Evolutionary conservation across 176 grass and related monocot genomes (phyloP), one percentile per base, ranked within the genome.

Genomic region (Carex pumila): DNA sequence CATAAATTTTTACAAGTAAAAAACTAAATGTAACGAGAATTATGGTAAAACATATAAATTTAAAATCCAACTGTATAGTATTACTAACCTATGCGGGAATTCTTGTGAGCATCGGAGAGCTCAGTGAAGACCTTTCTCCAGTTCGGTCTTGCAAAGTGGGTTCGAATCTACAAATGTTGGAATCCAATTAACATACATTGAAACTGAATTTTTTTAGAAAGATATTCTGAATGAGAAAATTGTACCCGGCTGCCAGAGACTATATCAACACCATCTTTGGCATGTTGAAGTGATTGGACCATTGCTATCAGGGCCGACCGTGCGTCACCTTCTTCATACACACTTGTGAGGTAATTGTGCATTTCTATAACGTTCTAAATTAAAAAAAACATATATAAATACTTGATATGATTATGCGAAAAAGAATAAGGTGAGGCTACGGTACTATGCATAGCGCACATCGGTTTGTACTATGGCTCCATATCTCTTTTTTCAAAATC

Each of bases 281-380:
- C 91, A 89, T 92, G 89, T 65, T 98, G 95, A 87, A 98, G 95
- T 76, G 91, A 91, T 25, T 98, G 95, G 54, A 98, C 91, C 95
- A 91, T 95, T 18, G 92, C 93, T 65, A 98, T 95, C 52, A 98
- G 79, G 31, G 95, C 89, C 7, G 95, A 98, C 86, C 93, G 89
- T 69, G 93, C 95, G 7, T 98, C 95, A 1, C 95, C 95, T 95
- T 98, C 95, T 92, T 98, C 95, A 61, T 98, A 98, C 62, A 98
- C 95, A 56, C 95, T 98, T 45, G 95, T 98, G 52, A 98, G 91
- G 80, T 98, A 95, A 90, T 98, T 93, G 87, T 98, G 95, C 92
- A 98, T 98, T 82, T 98, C 95, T 80, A 98, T 95, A n/a, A 90
- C 64, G 82, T 95, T 87, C 95, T 98, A 90, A 92, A 81, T 83